A percentile compares a stretch with the other conserved stretches of the same genome.
Conservation (phyloP, 202 grass and related monocot genomes). For the Musa balbisiana region DNA sequence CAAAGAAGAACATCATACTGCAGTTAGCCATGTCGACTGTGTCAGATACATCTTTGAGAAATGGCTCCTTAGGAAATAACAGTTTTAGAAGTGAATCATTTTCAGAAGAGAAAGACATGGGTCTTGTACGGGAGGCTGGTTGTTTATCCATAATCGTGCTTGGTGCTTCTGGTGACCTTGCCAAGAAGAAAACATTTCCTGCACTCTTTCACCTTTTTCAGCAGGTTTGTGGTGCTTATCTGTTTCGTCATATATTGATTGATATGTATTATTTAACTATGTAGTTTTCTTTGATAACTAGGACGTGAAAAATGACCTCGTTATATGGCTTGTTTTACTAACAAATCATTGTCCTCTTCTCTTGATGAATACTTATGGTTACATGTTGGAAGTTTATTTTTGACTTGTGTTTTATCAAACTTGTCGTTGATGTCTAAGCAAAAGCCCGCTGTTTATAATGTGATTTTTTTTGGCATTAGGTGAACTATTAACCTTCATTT, state of each 20-base stretch:
- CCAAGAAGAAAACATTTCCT: constrained; percentile 99
- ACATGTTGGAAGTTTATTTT: not conserved
- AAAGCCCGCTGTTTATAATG: not conserved
- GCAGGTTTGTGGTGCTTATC: constrained; percentile 41
- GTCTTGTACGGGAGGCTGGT: constrained; percentile 49
- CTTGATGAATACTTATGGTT: not conserved
- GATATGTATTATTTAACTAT: not conserved
- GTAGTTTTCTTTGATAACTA: not conserved
- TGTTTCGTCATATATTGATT: not conserved
- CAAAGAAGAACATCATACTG: constrained; percentile 20
- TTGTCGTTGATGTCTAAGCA: not conserved
- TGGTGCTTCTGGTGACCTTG: constrained; percentile 96
- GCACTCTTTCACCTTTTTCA: constrained; percentile 90
- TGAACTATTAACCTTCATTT: too few species aligned
- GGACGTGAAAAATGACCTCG: not conserved
- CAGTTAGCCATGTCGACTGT: constrained; percentile 47
- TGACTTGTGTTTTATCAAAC: not conserved
- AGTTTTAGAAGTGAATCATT: constrained; percentile 50
- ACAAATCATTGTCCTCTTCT: not conserved
- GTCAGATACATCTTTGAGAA: constrained; percentile 22
- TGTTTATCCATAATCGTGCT: constrained; percentile 88
- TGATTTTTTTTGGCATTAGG: not conserved
- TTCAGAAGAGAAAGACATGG: constrained; percentile 53
- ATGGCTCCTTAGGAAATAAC: constrained; percentile 38
- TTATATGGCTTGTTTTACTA: not conserved